Conservation (phyloP, 2,329 filamentous ascomycete species). For the Atkinsonella texensis region DNA sequence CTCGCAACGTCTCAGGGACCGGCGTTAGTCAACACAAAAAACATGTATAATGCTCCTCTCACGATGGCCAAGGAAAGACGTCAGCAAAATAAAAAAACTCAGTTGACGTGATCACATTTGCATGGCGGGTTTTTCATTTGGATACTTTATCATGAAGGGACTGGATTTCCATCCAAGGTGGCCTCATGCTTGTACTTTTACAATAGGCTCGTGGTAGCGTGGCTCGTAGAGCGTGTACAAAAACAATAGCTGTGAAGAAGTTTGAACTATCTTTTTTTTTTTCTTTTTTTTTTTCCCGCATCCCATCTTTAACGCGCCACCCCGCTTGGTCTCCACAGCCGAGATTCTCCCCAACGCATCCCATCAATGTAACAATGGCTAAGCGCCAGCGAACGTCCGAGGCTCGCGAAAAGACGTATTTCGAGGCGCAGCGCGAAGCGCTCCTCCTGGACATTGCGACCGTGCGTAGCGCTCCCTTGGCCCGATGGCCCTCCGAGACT, state of each 20-base stretch:
- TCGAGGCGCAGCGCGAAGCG: constrained; percentile 63
- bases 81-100: not conserved
- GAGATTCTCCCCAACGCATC: not conserved
- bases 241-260: no score
- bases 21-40: constrained; percentile 21
- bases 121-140: constrained; percentile 14
- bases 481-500: not conserved
- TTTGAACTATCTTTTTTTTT: no score
- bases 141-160: constrained; percentile 8
- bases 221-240: no score
- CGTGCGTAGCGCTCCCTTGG: constrained; percentile 28
- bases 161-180: not conserved
- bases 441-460: constrained; percentile 62
- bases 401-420: constrained; percentile 44
- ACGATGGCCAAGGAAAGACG: constrained; percentile 19
- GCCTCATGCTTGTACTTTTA: not conserved
- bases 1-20: constrained; percentile 14
- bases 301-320: not conserved
- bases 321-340: no score
- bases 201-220: constrained; percentile 1
- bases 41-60: constrained; percentile 34
- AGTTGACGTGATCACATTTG: constrained; percentile 8
- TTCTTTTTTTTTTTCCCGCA: no score
- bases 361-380: constrained; percentile 1
- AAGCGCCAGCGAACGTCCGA: constrained; percentile 11